A percentile compares a stretch with the other conserved stretches of the same genome.
phyloP scores from a whole-genome alignment of 2,329 filamentous ascomycete species.

The Colletotrichum sp. region DNA sequence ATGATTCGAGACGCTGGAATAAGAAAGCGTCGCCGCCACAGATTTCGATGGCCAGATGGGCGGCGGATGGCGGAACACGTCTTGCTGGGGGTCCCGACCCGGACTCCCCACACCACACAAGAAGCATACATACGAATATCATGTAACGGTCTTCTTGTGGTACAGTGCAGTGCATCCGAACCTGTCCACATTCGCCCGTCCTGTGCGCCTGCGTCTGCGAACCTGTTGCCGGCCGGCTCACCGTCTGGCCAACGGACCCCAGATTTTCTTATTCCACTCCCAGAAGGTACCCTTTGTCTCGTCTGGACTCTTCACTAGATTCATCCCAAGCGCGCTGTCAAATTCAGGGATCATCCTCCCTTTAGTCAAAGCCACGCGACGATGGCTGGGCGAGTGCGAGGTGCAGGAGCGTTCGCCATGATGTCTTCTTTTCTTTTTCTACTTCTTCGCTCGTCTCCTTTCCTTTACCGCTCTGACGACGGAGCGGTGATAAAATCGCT shows the following conservation, averaged over 20 bases:
- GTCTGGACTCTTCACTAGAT: slow-evolving; percentile 17
- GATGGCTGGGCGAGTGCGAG: slow-evolving; percentile 10
- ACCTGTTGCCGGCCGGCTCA: not conserved
- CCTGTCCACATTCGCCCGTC: not conserved
- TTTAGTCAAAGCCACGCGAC: slow-evolving; percentile 16
- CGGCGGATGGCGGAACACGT: not conserved
- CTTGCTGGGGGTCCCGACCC: not conserved
- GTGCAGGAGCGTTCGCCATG: slow-evolving; percentile 16
- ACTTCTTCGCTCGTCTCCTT: not conserved
- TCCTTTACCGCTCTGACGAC: slow-evolving; percentile 10
- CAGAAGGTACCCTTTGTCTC: not conserved
- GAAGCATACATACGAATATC: not conserved
- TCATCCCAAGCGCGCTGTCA: not conserved
- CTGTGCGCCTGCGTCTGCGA: slow-evolving; percentile 2
- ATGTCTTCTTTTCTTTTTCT: not conserved
- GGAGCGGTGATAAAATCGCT: not conserved
- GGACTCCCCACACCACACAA: not conserved
- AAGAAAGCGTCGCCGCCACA: slow-evolving; percentile 17
- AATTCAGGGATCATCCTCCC: slow-evolving; percentile 9
- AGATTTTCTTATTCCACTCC: slow-evolving; percentile 10
- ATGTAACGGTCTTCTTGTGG: slow-evolving; percentile 10
- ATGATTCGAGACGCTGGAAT: slow-evolving; percentile 16
- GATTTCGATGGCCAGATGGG: slow-evolving; percentile 13
- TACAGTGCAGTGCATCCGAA: not conserved
- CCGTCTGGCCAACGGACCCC: slow-evolving; percentile 8